A percentile compares a stretch with the other conserved stretches of the same genome.
These are phyloP conservation scores for Luffa aegyptiaca DNA, from an alignment of 306 rosid genomes.

Conservation along the genomic window DNA sequence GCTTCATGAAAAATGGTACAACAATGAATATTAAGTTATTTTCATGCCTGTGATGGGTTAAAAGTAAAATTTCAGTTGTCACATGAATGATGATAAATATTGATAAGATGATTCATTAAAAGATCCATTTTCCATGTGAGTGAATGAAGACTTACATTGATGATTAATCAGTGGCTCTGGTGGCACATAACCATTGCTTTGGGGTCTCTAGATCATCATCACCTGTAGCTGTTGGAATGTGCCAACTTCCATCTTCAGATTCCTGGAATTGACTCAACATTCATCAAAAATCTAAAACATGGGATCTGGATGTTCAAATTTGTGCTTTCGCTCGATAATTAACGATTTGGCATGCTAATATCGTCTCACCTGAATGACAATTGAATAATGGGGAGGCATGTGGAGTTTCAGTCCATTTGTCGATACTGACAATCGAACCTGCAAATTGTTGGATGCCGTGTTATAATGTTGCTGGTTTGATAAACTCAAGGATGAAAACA, in stretches of 20 bases:
- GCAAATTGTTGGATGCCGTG: conserved; percentile 14
- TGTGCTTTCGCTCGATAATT: background rate
- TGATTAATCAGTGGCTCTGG: conserved; percentile 27
- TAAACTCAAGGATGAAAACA: background rate
- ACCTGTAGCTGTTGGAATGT: conserved; percentile 52
- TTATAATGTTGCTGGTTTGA: background rate
- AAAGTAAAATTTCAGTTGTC: background rate
- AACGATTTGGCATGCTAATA: conserved; percentile 2
- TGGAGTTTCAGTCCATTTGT: conserved; percentile 25
- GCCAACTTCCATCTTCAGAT: conserved; percentile 74
- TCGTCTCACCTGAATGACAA: conserved; percentile 67
- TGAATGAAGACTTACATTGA: background rate
- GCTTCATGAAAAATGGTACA: background rate
- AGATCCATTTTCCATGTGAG: background rate
- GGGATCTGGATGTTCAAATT: background rate
- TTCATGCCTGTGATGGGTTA: background rate
- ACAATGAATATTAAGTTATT: background rate
- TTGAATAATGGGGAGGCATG: conserved; percentile 76
- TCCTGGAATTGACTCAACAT: conserved; percentile 36
- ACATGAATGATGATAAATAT: background rate
- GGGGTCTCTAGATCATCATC: conserved; percentile 75
- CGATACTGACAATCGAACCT: conserved; percentile 60
- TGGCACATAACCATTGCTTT: conserved; percentile 77
- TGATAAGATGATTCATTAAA: background rate
- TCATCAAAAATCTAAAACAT: background rate